Evolutionary conservation across 495 filamentous ascomycete species (phyloP).

Genomic region (Echria macrotheca): DNA sequence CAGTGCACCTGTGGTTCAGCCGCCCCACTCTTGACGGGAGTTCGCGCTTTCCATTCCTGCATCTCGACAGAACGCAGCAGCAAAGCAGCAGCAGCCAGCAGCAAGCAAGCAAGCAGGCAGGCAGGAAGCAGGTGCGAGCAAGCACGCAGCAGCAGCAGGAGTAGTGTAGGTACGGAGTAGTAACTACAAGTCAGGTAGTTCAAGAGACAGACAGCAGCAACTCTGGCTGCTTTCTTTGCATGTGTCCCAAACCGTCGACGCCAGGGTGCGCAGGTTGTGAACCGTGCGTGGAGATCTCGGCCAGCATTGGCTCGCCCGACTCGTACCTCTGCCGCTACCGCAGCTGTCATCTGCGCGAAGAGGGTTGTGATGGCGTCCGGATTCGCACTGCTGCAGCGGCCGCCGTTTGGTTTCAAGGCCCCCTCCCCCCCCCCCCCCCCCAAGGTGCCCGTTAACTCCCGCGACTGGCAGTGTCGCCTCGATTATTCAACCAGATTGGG

Average conservation of each 20-base stretch:
- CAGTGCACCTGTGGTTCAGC: not conserved
- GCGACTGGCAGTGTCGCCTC: not conserved
- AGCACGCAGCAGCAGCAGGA: no score
- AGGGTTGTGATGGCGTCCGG: conserved; percentile 2
- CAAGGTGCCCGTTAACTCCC: not conserved
- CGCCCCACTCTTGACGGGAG: conserved; percentile 8
- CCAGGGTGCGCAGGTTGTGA: no score
- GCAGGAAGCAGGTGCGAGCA: no score
- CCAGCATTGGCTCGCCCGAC: not conserved
- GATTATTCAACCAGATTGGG: conserved; percentile 7
- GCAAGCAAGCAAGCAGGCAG: no score
- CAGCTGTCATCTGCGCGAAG: not conserved
- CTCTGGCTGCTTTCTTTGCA: not conserved
- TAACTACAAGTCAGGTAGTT: no score
- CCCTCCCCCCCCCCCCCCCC: no score
- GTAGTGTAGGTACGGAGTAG: no score
- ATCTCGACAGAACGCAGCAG: not conserved
- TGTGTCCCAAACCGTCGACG: no score
- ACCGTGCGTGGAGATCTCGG: no score
- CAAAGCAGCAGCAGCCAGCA: not conserved
- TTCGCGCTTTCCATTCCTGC: conserved; percentile 3
- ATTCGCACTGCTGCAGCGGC: conserved; percentile 7
- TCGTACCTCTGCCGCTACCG: not conserved
- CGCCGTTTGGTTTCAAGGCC: not conserved
- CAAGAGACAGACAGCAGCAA: no score